A percentile compares a stretch with the other conserved stretches of the same genome.
Conservation (phyloP, 129 eudicot species). For the Calendula officinalis region DNA sequence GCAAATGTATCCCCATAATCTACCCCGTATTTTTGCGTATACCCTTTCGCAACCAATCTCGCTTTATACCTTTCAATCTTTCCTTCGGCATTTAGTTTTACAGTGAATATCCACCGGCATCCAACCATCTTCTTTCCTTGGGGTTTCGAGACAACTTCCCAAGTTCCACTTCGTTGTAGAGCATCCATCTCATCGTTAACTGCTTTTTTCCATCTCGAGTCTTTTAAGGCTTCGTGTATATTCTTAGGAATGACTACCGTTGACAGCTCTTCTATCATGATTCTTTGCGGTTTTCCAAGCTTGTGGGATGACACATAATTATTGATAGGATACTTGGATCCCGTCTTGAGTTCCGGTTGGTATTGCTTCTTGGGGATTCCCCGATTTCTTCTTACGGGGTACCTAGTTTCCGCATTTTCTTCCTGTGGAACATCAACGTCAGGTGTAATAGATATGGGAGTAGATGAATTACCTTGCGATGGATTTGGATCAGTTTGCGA, state of each 20-base stretch:
- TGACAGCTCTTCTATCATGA: constrained; percentile 14
- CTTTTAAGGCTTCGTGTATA: constrained; percentile 19
- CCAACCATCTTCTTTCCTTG: constrained; percentile 8
- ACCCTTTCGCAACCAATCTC: too few species aligned
- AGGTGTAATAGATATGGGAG: background rate
- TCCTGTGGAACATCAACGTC: constrained; percentile 3
- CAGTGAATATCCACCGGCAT: constrained; percentile 10
- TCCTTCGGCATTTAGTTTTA: constrained; percentile 2
- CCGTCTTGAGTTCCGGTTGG: constrained; percentile 15
- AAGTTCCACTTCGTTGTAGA: background rate
- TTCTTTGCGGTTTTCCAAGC: background rate
- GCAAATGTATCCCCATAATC: too few species aligned
- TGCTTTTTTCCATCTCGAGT: constrained; percentile 1
- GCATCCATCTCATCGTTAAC: constrained; percentile 22
- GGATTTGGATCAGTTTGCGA: too few species aligned
- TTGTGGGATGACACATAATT: constrained; percentile 14
- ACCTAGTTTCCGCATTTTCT: constrained; percentile 11
- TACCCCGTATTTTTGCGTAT: too few species aligned
- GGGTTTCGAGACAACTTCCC: constrained; percentile 11
- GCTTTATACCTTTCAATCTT: background rate
- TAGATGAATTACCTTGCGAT: background rate
- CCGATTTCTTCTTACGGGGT: constrained; percentile 4
- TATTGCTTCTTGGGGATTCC: constrained; percentile 20
- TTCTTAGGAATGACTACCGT: constrained; percentile 17
- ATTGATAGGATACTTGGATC: constrained; percentile 21